Evolutionary conservation across 164 flowering plant genomes (phyloP), one percentile per base, ranked within the genome.

Genomic region (Litsea cubeba): DNA sequence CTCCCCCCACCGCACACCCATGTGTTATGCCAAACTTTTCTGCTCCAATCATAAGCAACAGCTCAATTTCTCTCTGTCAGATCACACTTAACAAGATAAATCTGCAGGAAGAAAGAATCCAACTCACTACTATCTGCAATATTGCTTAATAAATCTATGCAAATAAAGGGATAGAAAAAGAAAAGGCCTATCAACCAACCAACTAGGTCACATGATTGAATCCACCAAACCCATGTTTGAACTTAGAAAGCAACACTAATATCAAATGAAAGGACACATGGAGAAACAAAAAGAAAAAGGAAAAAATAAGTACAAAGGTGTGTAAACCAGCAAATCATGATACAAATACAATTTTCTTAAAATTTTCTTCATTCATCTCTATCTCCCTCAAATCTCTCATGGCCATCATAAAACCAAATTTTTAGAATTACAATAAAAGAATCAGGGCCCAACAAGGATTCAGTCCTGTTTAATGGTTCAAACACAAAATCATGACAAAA

Each of bases 71-170:
- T 24, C 26, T 63, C 14, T 63, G 66, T 24, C 66, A 63, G 66
- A 18, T 22, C 66, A n/a, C 25, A 22, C 25, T 70, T 28, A 17
- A 32, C 26, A 12, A 54, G 72, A 63, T 26, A 70, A 70, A 50
- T 70, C 72, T 54, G 72, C 26, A 63, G 66, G 10, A 63, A 22
- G 63, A 54, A 3, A 24, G 72, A 70, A 25, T 70, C 72, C 72
- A 20, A 50, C 62, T 51, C 25, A 25, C 50, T 8, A 54, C 46
- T 8, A 8, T 54, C 25, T 51, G 10, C 51, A 25, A 54, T 49
- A 70, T 26, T 23, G 23, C 15, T 12, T 3, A 17, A 28, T n/a
- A 54, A 15, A 70, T 11, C 7, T 50, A 25, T 25, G 25, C 63
- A 70, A 24, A 26, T 12, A 6, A 50, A 12, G 35, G 17, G 3